Conservation (phyloP, 2,329 filamentous ascomycete species). For the Cytospora leucostoma region DNA sequence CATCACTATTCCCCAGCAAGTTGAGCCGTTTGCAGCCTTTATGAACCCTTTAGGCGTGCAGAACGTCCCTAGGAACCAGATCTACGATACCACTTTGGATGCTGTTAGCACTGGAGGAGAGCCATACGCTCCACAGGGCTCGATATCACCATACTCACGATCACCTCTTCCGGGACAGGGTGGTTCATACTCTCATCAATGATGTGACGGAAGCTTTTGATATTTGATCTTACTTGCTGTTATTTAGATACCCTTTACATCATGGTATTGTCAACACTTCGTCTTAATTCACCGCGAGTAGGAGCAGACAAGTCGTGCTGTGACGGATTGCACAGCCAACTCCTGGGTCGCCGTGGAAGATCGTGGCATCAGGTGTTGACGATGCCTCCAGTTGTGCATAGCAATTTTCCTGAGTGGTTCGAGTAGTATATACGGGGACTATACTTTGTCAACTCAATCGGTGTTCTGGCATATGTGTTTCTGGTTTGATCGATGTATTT, state of each 20-base stretch:
- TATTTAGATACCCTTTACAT: conserved; percentile 17
- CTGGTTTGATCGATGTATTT: conserved; percentile 3
- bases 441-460: neutral
- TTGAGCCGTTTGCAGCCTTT: conserved; percentile 27
- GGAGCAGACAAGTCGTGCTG: neutral
- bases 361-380: neutral
- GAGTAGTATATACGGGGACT: conserved; percentile 2
- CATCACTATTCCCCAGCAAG: conserved; percentile 35
- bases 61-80: conserved; percentile 25
- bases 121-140: conserved; percentile 45
- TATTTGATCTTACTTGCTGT: conserved; percentile 12
- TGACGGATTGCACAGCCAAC: neutral
- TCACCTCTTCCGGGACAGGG: conserved; percentile 44
- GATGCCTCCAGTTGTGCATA: neutral
- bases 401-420: neutral
- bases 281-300: neutral
- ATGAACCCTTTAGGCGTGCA: conserved; percentile 24
- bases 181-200: conserved; percentile 38
- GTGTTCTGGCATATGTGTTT: conserved; percentile 8
- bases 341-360: neutral
- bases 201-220: conserved; percentile 15
- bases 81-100: conserved; percentile 39
- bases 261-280: neutral
- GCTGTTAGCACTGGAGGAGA: conserved; percentile 36
- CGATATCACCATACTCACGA: conserved; percentile 45